Evolutionary conservation across 805 yeast species (phyloP), one percentile per base, ranked within the genome.

Genomic region (Suhomyces sp.): DNA sequence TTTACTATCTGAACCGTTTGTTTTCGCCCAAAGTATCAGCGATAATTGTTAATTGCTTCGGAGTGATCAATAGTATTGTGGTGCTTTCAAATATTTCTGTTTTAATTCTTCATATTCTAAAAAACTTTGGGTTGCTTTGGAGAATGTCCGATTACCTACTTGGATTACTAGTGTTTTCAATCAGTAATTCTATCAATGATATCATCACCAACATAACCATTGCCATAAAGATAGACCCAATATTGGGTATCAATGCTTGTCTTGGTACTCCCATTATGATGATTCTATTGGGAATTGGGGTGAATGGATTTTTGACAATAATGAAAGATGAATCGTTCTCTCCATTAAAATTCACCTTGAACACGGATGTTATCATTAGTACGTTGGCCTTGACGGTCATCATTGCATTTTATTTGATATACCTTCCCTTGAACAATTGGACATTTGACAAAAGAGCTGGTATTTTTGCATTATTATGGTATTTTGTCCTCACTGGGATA

Each of bases 111-210:
- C 57, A 62, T 42, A 50, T 71, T 5, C 54, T 81, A 40, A 78
- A 77, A 54, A 78, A 79, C 56, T 58, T 75, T 31, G 85, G 83
- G 1, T 54, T 72, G 6, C 66, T 81, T 23, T 71, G 78, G 61
- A 56, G 63, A 19, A 68, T 81, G 4, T 69, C 75, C 13, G 84
- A 81, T 54, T 78, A 80, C 29, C 52, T 79, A 10, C 60, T 81
- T 48, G 85, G 85, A 2, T 62, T 80, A 27, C 65, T 82, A 1
- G 67, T 80, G 2, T 71, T 81, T 52, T 74, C 84, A 3, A 57
- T 80, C 24, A 79, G 81, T 33, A 81, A 81, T 55, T 80, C 83
- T 4, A 65, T 80, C 33, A 83, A 82, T 26, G 85, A 81, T 57
- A 62, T 81, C 36, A 70, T 81, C 29, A 76, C 83, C n/a, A 80